phyloP scores from a whole-genome alignment of 2,329 filamentous ascomycete species.

The Magnaporthales sp. region DNA sequence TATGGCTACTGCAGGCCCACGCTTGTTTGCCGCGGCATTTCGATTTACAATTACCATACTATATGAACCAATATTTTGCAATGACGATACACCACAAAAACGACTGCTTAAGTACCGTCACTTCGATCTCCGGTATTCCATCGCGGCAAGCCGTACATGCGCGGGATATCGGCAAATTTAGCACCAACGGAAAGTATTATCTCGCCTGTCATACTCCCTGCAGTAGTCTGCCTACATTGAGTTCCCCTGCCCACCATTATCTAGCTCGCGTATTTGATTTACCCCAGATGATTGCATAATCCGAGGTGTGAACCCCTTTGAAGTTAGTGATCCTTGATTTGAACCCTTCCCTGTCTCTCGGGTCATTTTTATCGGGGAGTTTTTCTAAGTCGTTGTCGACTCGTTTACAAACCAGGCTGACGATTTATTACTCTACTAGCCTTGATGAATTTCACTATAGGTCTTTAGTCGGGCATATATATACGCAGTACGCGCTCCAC shows the following conservation, averaged over 20 bases:
- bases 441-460: no score
- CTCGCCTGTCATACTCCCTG: neutral
- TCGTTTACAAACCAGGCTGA: neutral
- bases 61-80: neutral
- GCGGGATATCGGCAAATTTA: neutral
- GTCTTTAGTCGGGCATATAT: no score
- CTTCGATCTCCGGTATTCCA: neutral
- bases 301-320: neutral
- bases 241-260: neutral
- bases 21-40: neutral
- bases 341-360: neutral
- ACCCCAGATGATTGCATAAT: neutral
- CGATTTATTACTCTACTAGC: no score
- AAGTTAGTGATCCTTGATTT: neutral
- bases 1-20: neutral
- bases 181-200: neutral
- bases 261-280: neutral
- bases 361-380: neutral
- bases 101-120: neutral
- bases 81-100: neutral
- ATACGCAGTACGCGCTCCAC: no score
- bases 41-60: neutral
- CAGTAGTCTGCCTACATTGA: neutral
- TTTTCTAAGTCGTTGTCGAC: no score
- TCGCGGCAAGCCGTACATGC: neutral